These are phyloP conservation scores for Rubroboletus satanas DNA, from an alignment of 768 basidiomycete genomes.

Conservation along the genomic window DNA sequence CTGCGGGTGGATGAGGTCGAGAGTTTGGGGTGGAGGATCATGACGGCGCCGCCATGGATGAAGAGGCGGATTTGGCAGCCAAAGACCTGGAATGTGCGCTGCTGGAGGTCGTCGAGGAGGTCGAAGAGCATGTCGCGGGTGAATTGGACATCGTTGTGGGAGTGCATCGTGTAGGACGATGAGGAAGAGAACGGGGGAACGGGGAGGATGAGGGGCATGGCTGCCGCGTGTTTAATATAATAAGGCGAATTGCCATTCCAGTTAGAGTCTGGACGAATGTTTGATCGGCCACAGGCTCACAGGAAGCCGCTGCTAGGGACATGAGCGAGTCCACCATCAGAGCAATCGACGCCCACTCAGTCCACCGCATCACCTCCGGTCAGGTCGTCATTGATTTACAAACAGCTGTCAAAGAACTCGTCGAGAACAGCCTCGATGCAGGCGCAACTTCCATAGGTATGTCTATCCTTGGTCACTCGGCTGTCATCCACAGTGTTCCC, in stretches of 20 bases:
- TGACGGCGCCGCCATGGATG: constrained; percentile 70
- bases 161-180: constrained; percentile 15
- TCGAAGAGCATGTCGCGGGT: constrained; percentile 34
- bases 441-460: constrained; percentile 82
- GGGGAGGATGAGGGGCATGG: not conserved
- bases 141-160: constrained; percentile 37
- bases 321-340: constrained; percentile 30
- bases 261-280: not conserved
- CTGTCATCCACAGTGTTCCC: not conserved
- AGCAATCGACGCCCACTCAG: constrained; percentile 70
- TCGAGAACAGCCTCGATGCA: constrained; percentile 95
- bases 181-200: not conserved
- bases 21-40: constrained; percentile 57
- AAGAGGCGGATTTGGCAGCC: constrained; percentile 54
- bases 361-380: constrained; percentile 89
- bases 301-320: not conserved
- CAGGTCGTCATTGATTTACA: constrained; percentile 94
- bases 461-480: constrained; percentile 19
- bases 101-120: constrained; percentile 52
- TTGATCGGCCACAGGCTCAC: not conserved
- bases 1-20: constrained; percentile 40
- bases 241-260: not conserved
- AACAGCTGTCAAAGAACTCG: constrained; percentile 91
- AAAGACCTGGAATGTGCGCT: constrained; percentile 43
- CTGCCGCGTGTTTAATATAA: not conserved